Base-by-base conservation (phyloP, 495 filamentous ascomycete genomes). In the Penicillium bovifimosum region DNA sequence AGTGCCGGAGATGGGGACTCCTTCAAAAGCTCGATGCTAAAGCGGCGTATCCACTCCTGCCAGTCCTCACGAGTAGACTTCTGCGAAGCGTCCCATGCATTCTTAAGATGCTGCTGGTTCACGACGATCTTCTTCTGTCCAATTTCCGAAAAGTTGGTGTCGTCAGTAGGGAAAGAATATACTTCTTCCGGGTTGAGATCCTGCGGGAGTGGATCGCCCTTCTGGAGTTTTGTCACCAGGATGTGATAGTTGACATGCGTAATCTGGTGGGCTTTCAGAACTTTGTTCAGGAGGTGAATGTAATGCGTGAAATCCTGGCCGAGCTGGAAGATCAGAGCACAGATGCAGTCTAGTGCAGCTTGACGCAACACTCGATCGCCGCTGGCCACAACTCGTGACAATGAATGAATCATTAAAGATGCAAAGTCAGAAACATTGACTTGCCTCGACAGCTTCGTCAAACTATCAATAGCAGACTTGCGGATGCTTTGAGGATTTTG, bases 391-490 rank as follows among this genome's bases (percentile, higher is more conserved):
- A 96, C 83, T 40, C 92, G 76, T 11, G 86, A 85, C 27, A 99
- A 67, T 9, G 90, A 91, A 65, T 96, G 93, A 32, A 97, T 87
- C 62, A 97, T 96, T 58, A 90, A 85, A 16, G 93, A 90, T 7
- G 93, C 90, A 66, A 92, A 96, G 64, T 97, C 93, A 40, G 93
- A 96, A 29, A 99, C 85, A 65, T 99, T 97, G 58, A 99, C 95
- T 74, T 96, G 90, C 44, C 89, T 83, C 10, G 91, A 96, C n/a
- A 97, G 79, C 64, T 90, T 90, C 13, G 90, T 92, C 44, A 99
- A 79, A 0, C 91, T 96, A 55, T 99, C 93, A 61, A 99, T 96
- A 9, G 92, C 91, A 27, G 81, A 82, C 65, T 91, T 92, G 28
- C 91, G 86, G 35, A 95, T 79, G 52, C 83, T 82, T 9, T 79